These are phyloP conservation scores for Arabidopsis hybrid DNA, from an alignment of 441 rosid species.

Conservation along the genomic window DNA sequence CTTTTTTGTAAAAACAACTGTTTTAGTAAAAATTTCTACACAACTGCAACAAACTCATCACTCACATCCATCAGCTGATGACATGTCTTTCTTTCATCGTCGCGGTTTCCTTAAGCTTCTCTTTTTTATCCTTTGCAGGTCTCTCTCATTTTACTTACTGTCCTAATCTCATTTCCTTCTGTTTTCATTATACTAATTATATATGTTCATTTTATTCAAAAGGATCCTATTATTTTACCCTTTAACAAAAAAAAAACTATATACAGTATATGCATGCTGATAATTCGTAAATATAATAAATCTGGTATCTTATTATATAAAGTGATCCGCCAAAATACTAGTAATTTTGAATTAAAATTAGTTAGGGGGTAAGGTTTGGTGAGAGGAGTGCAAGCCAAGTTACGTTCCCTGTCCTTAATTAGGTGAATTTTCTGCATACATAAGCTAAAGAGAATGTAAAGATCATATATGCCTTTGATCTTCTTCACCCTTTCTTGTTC, in stretches of 20 bases:
- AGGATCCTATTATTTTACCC: background rate
- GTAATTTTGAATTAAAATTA: background rate
- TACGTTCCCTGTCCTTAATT: conserved; percentile 13
- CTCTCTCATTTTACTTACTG: conserved; percentile 16
- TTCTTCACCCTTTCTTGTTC: background rate
- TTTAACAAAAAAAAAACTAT: no score
- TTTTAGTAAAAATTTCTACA: background rate
- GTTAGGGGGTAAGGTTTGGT: conserved; percentile 4
- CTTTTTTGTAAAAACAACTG: background rate
- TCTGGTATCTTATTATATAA: no score
- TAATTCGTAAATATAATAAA: no score
- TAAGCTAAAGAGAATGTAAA: conserved; percentile 5
- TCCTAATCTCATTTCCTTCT: conserved; percentile 22
- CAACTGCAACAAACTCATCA: conserved; percentile 32
- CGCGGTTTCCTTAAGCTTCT: conserved; percentile 43
- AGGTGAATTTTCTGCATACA: conserved; percentile 22
- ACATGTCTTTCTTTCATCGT: conserved; percentile 34
- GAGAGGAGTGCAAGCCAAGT: conserved; percentile 31
- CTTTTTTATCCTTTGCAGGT: background rate
- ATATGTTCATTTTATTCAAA: background rate
- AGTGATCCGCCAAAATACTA: no score
- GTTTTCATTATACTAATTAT: background rate
- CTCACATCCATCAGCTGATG: conserved; percentile 20
- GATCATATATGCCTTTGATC: background rate
- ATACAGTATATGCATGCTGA: no score